Evolutionary conservation across 2,329 filamentous ascomycete species (phyloP).

Genomic region (Trichoderma breve): DNA sequence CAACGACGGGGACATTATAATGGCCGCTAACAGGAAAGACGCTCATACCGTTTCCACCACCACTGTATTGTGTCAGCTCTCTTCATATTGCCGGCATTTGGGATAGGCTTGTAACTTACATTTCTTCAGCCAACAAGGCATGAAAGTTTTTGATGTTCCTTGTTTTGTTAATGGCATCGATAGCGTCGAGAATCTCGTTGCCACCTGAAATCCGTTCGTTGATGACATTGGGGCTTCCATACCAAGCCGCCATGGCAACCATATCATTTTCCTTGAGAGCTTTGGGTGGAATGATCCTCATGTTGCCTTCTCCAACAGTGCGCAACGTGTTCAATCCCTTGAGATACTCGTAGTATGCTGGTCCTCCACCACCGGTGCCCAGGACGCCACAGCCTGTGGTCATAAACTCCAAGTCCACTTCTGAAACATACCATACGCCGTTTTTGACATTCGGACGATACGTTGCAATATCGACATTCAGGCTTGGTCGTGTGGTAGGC

Average conservation of each 20-base stretch:
- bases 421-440: slow-evolving; percentile 38
- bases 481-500: slow-evolving; percentile 33
- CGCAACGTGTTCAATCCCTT: slow-evolving; percentile 40
- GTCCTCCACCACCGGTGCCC: slow-evolving; percentile 39
- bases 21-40: slow-evolving; percentile 34
- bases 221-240: slow-evolving; percentile 43
- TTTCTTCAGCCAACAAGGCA: slow-evolving; percentile 38
- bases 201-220: slow-evolving; percentile 39
- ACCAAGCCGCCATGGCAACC: slow-evolving; percentile 45
- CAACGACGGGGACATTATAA: slow-evolving; percentile 38
- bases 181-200: slow-evolving; percentile 37
- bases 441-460: slow-evolving; percentile 34
- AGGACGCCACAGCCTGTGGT: slow-evolving; percentile 37
- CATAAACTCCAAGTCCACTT: slow-evolving; percentile 37
- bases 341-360: slow-evolving; percentile 44
- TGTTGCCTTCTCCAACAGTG: slow-evolving; percentile 33
- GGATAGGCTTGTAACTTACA: slow-evolving; percentile 29
- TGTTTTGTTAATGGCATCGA: slow-evolving; percentile 33
- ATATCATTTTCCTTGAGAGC: slow-evolving; percentile 38
- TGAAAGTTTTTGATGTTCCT: slow-evolving; percentile 34
- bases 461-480: slow-evolving; percentile 30
- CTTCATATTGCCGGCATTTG: not conserved
- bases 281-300: slow-evolving; percentile 41
- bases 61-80: slow-evolving; percentile 27
- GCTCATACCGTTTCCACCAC: slow-evolving; percentile 41